These are phyloP conservation scores for Microglena sp. DNA, from an alignment of 139 green algal genomes.

Conservation along the genomic window DNA sequence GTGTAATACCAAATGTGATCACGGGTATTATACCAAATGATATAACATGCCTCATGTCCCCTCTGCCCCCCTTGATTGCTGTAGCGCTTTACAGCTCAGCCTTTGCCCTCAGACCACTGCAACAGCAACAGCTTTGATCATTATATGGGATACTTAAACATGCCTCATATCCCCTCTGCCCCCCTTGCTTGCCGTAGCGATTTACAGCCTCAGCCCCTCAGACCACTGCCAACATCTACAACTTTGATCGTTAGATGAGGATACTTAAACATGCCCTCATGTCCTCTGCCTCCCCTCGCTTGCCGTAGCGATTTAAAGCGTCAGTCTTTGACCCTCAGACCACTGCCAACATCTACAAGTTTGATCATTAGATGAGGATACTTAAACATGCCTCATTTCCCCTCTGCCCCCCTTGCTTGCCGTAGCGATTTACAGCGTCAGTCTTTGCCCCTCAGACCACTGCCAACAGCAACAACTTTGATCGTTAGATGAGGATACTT, in stretches of 20 bases:
- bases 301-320: too few species aligned
- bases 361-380: not conserved
- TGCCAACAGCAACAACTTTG: not conserved
- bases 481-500: not conserved
- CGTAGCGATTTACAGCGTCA: conserved; percentile 20
- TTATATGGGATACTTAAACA: not conserved
- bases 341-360: too few species aligned
- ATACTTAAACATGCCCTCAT: conserved; percentile 19
- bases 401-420: not conserved
- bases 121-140: too few species aligned
- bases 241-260: conserved; percentile 23
- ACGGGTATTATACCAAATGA: too few species aligned
- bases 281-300: not conserved
- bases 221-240: conserved; percentile 22
- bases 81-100: not conserved
- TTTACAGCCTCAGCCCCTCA: conserved; percentile 9
- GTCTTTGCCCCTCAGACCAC: not conserved
- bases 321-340: too few species aligned
- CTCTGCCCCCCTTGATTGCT: not conserved
- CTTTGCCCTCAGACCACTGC: not conserved
- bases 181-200: conserved; percentile 12
- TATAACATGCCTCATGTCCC: not conserved
- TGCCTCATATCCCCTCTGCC: not conserved
- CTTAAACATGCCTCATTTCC: not conserved
- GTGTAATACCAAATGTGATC: too few species aligned